Evolutionary conservation across 2,329 filamentous ascomycete genomes (phyloP).

Genomic region (Claviceps maximensis): DNA sequence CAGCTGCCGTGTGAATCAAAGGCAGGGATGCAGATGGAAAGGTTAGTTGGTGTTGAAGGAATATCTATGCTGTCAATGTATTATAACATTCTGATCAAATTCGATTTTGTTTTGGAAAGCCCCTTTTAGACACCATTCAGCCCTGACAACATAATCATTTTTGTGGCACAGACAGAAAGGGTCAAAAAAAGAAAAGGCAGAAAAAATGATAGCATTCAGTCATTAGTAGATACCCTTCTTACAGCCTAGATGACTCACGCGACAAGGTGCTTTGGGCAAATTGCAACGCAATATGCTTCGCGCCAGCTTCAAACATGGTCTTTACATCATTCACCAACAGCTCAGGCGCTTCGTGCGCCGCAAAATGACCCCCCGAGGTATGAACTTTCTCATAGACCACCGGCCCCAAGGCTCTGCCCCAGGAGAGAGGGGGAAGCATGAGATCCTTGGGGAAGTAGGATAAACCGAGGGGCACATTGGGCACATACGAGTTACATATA

Average conservation of each 20-base stretch:
- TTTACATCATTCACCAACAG: conserved; percentile 38
- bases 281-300: conserved; percentile 1
- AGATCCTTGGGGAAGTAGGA: conserved; percentile 48
- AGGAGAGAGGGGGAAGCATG: conserved; percentile 36
- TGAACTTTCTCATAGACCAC: conserved; percentile 43
- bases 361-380: conserved; percentile 45
- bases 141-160: too few species aligned
- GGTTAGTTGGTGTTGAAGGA: background rate
- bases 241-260: background rate
- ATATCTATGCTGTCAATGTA: too few species aligned
- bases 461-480: conserved; percentile 29
- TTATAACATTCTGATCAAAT: too few species aligned
- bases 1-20: too few species aligned
- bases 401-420: conserved; percentile 44
- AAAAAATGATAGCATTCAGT: too few species aligned
- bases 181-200: too few species aligned
- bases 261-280: background rate
- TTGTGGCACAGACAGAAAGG: too few species aligned
- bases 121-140: too few species aligned
- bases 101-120: too few species aligned
- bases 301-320: conserved; percentile 37
- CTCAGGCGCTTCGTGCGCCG: conserved; percentile 43
- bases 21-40: too few species aligned
- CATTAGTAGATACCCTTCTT: too few species aligned
- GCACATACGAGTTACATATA: conserved; percentile 14